Evolutionary conservation across 352 stramenopile genomes (phyloP).

Genomic region (Pythium myriotylum): DNA sequence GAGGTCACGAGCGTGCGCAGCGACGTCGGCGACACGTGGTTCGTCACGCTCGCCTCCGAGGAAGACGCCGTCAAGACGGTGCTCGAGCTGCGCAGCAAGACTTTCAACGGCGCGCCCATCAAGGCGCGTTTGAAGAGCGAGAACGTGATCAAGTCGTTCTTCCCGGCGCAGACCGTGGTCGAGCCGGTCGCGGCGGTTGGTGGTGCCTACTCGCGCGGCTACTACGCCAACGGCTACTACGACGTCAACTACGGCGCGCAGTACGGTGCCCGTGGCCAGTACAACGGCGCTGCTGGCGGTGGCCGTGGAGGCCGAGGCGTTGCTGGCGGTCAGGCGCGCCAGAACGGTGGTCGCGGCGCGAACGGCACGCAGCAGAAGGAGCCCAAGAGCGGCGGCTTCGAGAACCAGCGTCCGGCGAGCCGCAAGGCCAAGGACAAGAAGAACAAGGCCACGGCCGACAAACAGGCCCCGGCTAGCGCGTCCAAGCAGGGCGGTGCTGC

Average conservation of each 20-base stretch:
- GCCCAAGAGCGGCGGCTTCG: slow-evolving; percentile 46
- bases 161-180: slow-evolving; percentile 64
- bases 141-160: slow-evolving; percentile 92
- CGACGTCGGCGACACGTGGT: slow-evolving; percentile 94
- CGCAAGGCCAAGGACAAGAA: slow-evolving; percentile 75
- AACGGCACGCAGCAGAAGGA: slow-evolving; percentile 28
- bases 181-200: slow-evolving; percentile 51
- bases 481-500: slow-evolving; percentile 36
- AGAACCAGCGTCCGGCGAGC: slow-evolving; percentile 48
- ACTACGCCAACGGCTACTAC: slow-evolving; percentile 78
- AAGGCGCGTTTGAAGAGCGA: slow-evolving; percentile 93
- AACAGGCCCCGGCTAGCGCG: slow-evolving; percentile 26
- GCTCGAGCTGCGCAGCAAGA: slow-evolving; percentile 86
- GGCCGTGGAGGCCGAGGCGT: slow-evolving; percentile 28
- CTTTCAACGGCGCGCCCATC: slow-evolving; percentile 87
- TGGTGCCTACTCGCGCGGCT: slow-evolving; percentile 41
- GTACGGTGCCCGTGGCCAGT: slow-evolving; percentile 53
- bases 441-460: slow-evolving; percentile 40
- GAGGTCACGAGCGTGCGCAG: slow-evolving; percentile 84
- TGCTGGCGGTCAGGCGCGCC: slow-evolving; percentile 30
- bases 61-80: slow-evolving; percentile 86
- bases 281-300: slow-evolving; percentile 41
- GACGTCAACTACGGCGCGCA: slow-evolving; percentile 57
- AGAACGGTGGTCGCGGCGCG: slow-evolving; percentile 36
- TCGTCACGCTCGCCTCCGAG: slow-evolving; percentile 90